phyloP scores from a whole-genome alignment of 1,139 yeast species.

The Saccharomyces hybrid region DNA sequence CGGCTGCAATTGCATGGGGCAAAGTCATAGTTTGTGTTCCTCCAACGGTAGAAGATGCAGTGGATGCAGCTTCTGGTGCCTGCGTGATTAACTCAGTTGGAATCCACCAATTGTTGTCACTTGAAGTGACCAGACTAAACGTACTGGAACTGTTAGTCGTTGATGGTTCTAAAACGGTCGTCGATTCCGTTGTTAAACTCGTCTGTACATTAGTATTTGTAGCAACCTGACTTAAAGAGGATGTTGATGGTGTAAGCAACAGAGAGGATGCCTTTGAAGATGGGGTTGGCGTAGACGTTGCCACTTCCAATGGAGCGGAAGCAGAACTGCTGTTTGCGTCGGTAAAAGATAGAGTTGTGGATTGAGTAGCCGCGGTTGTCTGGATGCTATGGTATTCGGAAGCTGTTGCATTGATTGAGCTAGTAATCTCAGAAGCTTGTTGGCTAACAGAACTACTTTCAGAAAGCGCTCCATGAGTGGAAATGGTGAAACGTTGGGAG shows the following conservation, averaged over 20 bases:
- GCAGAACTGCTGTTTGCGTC: neutral
- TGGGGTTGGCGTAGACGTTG: neutral
- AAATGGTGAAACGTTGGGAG: neutral
- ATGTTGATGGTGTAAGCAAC: neutral
- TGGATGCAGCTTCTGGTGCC: slow-evolving; percentile 20
- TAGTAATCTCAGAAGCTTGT: neutral
- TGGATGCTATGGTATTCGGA: neutral
- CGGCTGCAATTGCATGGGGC: slow-evolving; percentile 60
- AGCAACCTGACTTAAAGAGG: neutral
- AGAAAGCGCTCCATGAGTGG: neutral
- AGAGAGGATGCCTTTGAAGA: neutral
- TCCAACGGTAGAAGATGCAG: slow-evolving; percentile 29
- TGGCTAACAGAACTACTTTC: neutral
- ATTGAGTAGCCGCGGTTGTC: neutral
- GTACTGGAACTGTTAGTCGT: slow-evolving; percentile 6
- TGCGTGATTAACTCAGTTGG: slow-evolving; percentile 31
- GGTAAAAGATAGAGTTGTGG: neutral
- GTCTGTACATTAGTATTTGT: neutral
- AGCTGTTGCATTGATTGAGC: neutral
- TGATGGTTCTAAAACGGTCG: slow-evolving; percentile 6
- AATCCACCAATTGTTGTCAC: slow-evolving; percentile 31
- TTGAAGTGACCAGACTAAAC: slow-evolving; percentile 12
- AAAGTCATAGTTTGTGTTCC: slow-evolving; percentile 44
- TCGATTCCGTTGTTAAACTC: neutral
- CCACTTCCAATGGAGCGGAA: neutral